Evolutionary conservation across 1,284 basidiomycete genomes (phyloP), one percentile per base, ranked within the genome.

Genomic region (Fomitopsis pinicola): DNA sequence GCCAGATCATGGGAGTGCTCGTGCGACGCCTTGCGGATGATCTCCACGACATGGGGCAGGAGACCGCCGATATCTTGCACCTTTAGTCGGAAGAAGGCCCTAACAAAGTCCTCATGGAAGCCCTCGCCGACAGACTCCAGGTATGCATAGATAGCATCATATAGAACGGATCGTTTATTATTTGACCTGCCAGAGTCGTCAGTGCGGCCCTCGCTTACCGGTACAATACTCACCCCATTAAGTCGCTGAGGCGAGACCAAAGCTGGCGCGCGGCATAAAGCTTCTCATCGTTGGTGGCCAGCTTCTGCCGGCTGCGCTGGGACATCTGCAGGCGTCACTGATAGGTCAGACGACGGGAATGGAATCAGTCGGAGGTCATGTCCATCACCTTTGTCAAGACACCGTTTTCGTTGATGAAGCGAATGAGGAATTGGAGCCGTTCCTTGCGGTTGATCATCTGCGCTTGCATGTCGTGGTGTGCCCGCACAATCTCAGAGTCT

Each of bases 251-350:
- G 67, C 84, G 81, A 33, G 86, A 72, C 97, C 97, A 99, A 19
- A 98, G 78, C 44, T 92, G 89, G 61, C 88, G 83, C 4, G 87
- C 89, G 1, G 93, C 90, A 63, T 89, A 89, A 14, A 98, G 78
- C 67, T 94, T 93, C 76, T 98, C 95, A 1, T 94, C 93, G 71
- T 98, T 91, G n/a, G 82, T 84, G 30, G 87, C 88, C 44, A 99
- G 78, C 42, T 82, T 80, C 66, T 95, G 87, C 38, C 94, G 84
- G 59, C 87, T 87, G 42, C 81, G 76, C 76, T 93, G 90, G 2
- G 95, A 89, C 71, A 98, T 87, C 89, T 96, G 69, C 3, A 36
- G 15, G 14, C 17, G 57, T 36, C 55, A 15, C 35, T 35, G 9
- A 15, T 42, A 22, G 6, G n/a, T 46, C 30, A 59, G 26, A 40